These are phyloP conservation scores for Radiomyces spectabilis DNA, from an alignment of 192 early-diverging fungal species.

Conservation along the genomic window DNA sequence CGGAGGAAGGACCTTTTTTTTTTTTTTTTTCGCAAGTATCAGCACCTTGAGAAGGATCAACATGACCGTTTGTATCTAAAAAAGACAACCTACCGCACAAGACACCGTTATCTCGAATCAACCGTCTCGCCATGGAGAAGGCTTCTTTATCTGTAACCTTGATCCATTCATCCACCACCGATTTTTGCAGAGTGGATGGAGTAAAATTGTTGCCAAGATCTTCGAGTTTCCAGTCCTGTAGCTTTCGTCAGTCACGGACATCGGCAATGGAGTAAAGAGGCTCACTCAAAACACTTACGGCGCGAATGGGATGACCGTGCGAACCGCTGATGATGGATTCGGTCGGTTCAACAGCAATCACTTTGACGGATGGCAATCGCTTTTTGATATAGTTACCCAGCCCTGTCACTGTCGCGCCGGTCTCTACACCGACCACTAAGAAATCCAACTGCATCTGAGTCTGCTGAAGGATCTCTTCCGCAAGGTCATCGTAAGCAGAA, in stretches of 20 bases:
- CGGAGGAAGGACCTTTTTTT: slow-evolving; percentile 47
- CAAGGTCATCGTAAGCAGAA: slow-evolving; percentile 41
- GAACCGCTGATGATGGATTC: slow-evolving; percentile 47
- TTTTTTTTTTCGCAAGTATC: too few species aligned
- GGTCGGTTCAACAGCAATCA: slow-evolving; percentile 65
- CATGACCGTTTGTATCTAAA: background rate
- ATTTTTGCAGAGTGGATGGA: slow-evolving; percentile 42
- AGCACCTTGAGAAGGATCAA: background rate
- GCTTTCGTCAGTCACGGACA: background rate
- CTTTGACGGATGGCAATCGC: slow-evolving; percentile 41
- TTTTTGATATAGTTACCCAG: slow-evolving; percentile 47
- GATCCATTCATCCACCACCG: slow-evolving; percentile 55
- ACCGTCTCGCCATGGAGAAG: slow-evolving; percentile 57
- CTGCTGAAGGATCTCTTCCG: slow-evolving; percentile 59
- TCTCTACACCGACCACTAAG: slow-evolving; percentile 63
- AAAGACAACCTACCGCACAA: slow-evolving; percentile 43
- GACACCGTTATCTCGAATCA: slow-evolving; percentile 55
- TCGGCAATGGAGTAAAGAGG: background rate
- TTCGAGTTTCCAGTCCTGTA: slow-evolving; percentile 58
- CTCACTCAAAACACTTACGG: background rate
- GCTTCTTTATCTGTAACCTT: slow-evolving; percentile 62
- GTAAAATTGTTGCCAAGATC: slow-evolving; percentile 64
- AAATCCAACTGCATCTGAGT: slow-evolving; percentile 39
- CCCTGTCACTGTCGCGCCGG: slow-evolving; percentile 55
- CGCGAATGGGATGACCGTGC: background rate